Conservation (phyloP, 768 basidiomycete genomes). For the Kwoniella europaea region DNA sequence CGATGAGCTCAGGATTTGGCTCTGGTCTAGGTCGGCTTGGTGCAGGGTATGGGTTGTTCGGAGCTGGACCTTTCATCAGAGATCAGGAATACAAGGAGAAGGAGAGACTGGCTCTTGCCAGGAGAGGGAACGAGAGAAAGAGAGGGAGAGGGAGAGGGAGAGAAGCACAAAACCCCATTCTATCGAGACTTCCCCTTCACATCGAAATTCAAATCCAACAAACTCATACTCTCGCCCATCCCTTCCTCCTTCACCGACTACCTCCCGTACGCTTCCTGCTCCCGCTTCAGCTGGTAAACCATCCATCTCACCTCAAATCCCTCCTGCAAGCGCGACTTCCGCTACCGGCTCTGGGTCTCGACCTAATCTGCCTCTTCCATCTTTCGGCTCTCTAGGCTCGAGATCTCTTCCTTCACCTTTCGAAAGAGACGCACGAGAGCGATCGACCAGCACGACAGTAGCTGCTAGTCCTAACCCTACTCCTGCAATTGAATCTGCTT, state of each 20-base stretch:
- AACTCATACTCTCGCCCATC: constrained; percentile 31
- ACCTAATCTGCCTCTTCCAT: constrained; percentile 29
- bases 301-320: constrained; percentile 29
- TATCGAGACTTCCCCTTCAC: constrained; percentile 14
- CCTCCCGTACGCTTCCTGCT: constrained; percentile 7
- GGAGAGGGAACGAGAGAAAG: constrained; percentile 24
- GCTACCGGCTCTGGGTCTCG: constrained; percentile 10
- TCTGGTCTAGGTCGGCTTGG: constrained; percentile 6
- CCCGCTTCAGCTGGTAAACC: constrained; percentile 19
- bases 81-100: constrained; percentile 26
- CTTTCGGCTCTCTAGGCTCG: constrained; percentile 22
- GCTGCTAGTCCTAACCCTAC: constrained; percentile 5
- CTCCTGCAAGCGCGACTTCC: constrained; percentile 15
- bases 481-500: neutral
- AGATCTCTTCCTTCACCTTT: constrained; percentile 38
- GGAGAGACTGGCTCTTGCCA: constrained; percentile 18
- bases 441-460: constrained; percentile 12
- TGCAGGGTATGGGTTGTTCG: constrained; percentile 17
- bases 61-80: constrained; percentile 11
- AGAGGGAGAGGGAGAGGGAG: constrained; percentile 14
- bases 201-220: constrained; percentile 11
- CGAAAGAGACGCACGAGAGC: constrained; percentile 29
- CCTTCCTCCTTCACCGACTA: constrained; percentile 26
- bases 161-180: neutral
- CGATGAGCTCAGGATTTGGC: constrained; percentile 5